Evolutionary conservation across 495 filamentous ascomycete species (phyloP), one percentile per base, ranked within the genome.

Genomic region (Staphylotrichum longicolle): DNA sequence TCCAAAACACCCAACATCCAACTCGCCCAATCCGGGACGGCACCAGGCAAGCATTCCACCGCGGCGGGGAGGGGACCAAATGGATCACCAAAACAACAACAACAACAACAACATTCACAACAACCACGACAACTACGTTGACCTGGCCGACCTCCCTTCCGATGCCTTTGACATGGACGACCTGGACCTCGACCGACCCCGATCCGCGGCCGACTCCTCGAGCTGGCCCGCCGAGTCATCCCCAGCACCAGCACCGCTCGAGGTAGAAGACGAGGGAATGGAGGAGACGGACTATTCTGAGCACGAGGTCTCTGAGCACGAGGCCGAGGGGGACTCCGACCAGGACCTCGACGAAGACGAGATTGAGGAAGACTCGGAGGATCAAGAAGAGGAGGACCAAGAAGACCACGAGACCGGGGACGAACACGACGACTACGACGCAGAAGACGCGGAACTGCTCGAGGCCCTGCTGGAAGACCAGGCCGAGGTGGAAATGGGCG

Each of bases 111-210:
- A 27, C 20, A 27, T 27, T 27, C 20, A 27, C 20, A 27, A 27
- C 20, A 1, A 39, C 37, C 37, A 6, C 37, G 37, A 6, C 49
- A 33, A 59, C 14, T 14, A 14, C 49, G 34, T 20, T 32, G 35
- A 58, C 39, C 20, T 52, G 34, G 49, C 45, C 1, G 54, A 49
- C n/a, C 4, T 57, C 30, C 41, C 46, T 4, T 50, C 56, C 5
- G 35, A 58, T 58, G 45, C 45, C 9, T 60, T 48, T 27, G 58
- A 61, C 40, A 34, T 10, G 35, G 61, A 45, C 4, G 44, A 52
- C 10, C 11, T 10, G 2, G 45, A 51, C 37, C 11, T 9, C 14
- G 30, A 37, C 3, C 20, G 10, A 15, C 11, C 48, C 6, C 55
- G 35, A 20, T 33, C 33, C 2, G 39, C 9, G 14, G 11, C 5